Evolutionary conservation across 2,329 filamentous ascomycete species (phyloP).

Genomic region (Phyllosticta citriasiana): DNA sequence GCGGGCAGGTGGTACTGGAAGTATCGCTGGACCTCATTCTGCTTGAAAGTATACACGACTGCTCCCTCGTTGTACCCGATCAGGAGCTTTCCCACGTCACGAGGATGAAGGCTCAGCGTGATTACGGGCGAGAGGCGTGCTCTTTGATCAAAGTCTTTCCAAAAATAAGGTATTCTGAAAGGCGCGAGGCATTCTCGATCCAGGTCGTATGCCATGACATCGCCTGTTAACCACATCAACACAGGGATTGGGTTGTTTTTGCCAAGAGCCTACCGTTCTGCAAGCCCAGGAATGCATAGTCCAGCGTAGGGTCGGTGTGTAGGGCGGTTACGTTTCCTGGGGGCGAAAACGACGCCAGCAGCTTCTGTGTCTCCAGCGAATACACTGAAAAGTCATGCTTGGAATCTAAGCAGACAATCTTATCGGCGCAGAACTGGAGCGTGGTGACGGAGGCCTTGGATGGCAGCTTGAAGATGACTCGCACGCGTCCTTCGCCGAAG

Average conservation of each 20-base stretch:
- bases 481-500: slow-evolving; percentile 72
- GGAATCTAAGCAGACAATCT: slow-evolving; percentile 72
- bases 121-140: slow-evolving; percentile 58
- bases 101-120: slow-evolving; percentile 73
- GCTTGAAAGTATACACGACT: slow-evolving; percentile 89
- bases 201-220: slow-evolving; percentile 86
- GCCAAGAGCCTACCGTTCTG: slow-evolving; percentile 46
- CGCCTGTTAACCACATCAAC: slow-evolving; percentile 38
- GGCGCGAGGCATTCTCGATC: slow-evolving; percentile 68
- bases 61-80: slow-evolving; percentile 87
- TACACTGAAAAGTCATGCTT: slow-evolving; percentile 80
- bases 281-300: slow-evolving; percentile 83
- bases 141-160: slow-evolving; percentile 62
- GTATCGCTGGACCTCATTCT: slow-evolving; percentile 66
- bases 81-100: slow-evolving; percentile 83
- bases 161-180: slow-evolving; percentile 80
- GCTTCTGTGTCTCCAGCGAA: slow-evolving; percentile 61
- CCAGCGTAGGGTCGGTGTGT: slow-evolving; percentile 77
- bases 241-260: background rate
- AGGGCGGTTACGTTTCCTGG: slow-evolving; percentile 66
- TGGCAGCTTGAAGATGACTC: slow-evolving; percentile 61
- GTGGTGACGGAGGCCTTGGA: slow-evolving; percentile 64
- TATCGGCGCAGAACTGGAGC: slow-evolving; percentile 77
- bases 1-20: slow-evolving; percentile 74
- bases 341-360: slow-evolving; percentile 60